Conservation (phyloP, 2,329 filamentous ascomycete genomes). For the Elsinoe ampelina region DNA sequence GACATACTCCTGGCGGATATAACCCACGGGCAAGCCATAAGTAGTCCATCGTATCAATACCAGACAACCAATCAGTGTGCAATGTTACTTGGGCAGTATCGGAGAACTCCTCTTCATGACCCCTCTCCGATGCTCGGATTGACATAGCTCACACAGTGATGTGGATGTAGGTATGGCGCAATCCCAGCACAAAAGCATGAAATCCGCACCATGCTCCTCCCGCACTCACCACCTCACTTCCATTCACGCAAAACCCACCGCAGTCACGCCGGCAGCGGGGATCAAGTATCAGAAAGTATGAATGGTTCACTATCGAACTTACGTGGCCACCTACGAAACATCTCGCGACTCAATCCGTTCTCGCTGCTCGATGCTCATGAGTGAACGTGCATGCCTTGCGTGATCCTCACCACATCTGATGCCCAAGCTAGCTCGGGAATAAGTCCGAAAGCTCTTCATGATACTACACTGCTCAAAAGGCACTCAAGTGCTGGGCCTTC, state of each 20-base stretch:
- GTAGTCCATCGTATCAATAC: too few species aligned
- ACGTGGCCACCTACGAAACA: too few species aligned
- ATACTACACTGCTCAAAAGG: too few species aligned
- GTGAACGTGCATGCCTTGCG: neutral
- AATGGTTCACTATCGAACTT: too few species aligned
- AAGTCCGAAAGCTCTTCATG: neutral
- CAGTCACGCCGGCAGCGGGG: too few species aligned
- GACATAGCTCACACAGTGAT: neutral
- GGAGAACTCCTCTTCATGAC: neutral
- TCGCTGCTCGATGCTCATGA: neutral
- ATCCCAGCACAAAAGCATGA: neutral
- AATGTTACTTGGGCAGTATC: too few species aligned
- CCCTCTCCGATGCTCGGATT: conserved; percentile 1
- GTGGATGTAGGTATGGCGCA: neutral
- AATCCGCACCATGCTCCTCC: conserved; percentile 18
- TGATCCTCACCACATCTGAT: neutral
- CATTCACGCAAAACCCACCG: too few species aligned
- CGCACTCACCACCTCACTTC: neutral
- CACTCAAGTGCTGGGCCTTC: too few species aligned
- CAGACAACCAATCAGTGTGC: too few species aligned
- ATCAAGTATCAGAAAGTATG: too few species aligned
- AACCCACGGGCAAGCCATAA: neutral
- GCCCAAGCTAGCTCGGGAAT: neutral
- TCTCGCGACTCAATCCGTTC: neutral
- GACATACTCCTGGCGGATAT: neutral